A percentile compares a stretch with the other conserved stretches of the same genome.
Evolutionary conservation across 805 yeast species (phyloP).

Genomic region (Maudiozyma barnettii): DNA sequence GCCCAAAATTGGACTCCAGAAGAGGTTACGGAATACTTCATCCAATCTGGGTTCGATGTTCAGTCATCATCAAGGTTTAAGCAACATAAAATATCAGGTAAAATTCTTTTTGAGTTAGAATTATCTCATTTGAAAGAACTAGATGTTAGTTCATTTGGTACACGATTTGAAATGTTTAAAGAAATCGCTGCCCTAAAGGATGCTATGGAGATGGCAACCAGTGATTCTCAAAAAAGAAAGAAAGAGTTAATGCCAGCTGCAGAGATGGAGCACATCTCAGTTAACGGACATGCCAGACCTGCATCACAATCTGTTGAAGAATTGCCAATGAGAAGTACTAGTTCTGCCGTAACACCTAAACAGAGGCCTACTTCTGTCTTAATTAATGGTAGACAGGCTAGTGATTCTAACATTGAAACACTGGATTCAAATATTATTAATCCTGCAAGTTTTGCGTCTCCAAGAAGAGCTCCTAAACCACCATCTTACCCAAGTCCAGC

Average conservation of each 20-base stretch:
- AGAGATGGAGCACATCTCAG: constrained; percentile 13
- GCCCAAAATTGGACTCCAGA: constrained; percentile 72
- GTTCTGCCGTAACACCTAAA: neutral
- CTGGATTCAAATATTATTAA: constrained; percentile 6
- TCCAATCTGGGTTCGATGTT: constrained; percentile 60
- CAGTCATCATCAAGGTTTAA: constrained; percentile 72
- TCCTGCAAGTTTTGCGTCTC: constrained; percentile 42
- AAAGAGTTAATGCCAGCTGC: constrained; percentile 36
- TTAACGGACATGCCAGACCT: constrained; percentile 10
- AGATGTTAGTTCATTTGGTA: constrained; percentile 88
- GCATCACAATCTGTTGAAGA: constrained; percentile 19
- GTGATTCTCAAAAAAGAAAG: neutral
- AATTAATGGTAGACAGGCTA: constrained; percentile 8
- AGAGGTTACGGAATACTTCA: constrained; percentile 74
- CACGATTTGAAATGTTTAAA: constrained; percentile 83
- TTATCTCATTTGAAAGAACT: constrained; percentile 80
- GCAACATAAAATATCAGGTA: constrained; percentile 82
- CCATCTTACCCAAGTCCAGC: constrained; percentile 42
- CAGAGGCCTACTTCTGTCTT: constrained; percentile 14
- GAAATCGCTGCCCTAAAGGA: constrained; percentile 63
- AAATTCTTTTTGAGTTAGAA: constrained; percentile 76
- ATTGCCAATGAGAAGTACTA: constrained; percentile 5
- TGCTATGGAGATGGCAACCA: neutral
- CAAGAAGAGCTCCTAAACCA: constrained; percentile 67
- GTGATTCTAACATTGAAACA: neutral